Conservation (phyloP, 2,329 filamentous ascomycete genomes). For the Cladophialophora exuberans region DNA sequence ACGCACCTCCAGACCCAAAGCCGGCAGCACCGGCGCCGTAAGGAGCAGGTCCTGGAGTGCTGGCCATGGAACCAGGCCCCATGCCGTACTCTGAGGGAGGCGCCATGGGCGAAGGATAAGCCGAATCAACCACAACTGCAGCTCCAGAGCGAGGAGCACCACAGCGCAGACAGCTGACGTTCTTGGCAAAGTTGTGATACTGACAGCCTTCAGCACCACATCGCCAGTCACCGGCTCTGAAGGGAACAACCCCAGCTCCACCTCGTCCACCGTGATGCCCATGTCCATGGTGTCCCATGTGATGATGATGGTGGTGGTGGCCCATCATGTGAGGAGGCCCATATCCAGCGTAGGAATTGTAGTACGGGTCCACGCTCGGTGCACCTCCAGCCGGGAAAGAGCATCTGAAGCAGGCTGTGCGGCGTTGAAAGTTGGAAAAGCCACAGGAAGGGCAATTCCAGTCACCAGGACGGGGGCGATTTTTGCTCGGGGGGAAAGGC, state of each 20-base stretch:
- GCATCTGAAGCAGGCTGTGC: slow-evolving; percentile 97
- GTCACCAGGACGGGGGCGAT: slow-evolving; percentile 92
- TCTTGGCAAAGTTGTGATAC: slow-evolving; percentile 99
- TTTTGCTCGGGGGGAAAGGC: slow-evolving; percentile 97
- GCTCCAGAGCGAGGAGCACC: slow-evolving; percentile 92
- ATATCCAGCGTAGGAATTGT: slow-evolving; percentile 59
- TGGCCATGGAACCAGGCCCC: slow-evolving; percentile 84
- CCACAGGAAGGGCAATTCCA: slow-evolving; percentile 99
- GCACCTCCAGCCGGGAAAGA: slow-evolving; percentile 94
- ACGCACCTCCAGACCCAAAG: slow-evolving; percentile 65
- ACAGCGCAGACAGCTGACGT: slow-evolving; percentile 94
- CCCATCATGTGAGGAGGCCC: slow-evolving; percentile 78
- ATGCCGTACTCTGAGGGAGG: slow-evolving; percentile 75
- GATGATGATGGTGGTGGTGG: slow-evolving; percentile 63
- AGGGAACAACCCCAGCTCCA: slow-evolving; percentile 83
- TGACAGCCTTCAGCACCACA: slow-evolving; percentile 96
- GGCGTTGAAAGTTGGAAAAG: slow-evolving; percentile 98
- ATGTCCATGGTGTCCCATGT: slow-evolving; percentile 59
- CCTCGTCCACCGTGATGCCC: slow-evolving; percentile 61
- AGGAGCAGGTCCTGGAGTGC: slow-evolving; percentile 75
- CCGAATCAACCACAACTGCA: slow-evolving; percentile 90
- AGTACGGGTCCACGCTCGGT: slow-evolving; percentile 73
- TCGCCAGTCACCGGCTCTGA: slow-evolving; percentile 98
- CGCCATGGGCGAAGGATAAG: slow-evolving; percentile 89
- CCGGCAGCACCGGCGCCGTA: slow-evolving; percentile 71